phyloP scores from a whole-genome alignment of 352 stramenopile species.

The Globisporangium parvum region DNA sequence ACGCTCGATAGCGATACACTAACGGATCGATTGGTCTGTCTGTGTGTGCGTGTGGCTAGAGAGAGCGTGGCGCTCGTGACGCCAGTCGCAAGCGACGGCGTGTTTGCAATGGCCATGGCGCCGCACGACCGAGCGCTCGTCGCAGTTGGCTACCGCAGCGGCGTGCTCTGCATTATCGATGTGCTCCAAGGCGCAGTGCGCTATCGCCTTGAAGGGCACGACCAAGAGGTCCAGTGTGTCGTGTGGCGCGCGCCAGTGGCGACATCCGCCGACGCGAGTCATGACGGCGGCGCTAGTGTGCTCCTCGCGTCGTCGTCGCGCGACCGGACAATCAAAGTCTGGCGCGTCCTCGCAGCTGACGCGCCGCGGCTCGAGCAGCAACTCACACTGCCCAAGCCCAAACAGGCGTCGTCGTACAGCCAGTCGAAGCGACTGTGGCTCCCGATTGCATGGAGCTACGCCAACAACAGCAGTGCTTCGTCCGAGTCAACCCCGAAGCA shows the following conservation, averaged over 20 bases:
- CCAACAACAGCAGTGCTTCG: not conserved
- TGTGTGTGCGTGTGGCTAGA: conserved; percentile 16
- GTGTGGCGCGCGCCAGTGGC: conserved; percentile 22
- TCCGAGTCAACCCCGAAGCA: not conserved
- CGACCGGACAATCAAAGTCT: conserved; percentile 69
- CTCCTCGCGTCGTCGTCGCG: conserved; percentile 63
- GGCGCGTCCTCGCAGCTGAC: conserved; percentile 13
- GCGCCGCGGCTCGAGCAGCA: conserved; percentile 19
- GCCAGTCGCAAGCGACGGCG: conserved; percentile 42
- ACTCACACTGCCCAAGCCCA: conserved; percentile 48
- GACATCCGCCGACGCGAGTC: not conserved
- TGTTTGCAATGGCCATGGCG: conserved; percentile 50
- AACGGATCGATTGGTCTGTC: not conserved
- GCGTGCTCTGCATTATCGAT: conserved; percentile 55
- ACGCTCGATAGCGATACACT: not conserved
- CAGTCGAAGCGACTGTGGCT: conserved; percentile 71
- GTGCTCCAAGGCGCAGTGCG: conserved; percentile 21
- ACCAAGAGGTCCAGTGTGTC: conserved; percentile 64
- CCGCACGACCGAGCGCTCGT: conserved; percentile 45
- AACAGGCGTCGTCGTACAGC: conserved; percentile 55
- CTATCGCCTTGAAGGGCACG: conserved; percentile 50
- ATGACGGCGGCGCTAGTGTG: not conserved
- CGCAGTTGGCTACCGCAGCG: conserved; percentile 68
- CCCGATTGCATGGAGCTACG: conserved; percentile 49
- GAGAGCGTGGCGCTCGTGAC: conserved; percentile 33